Percentiles rank a stretch among this genome's conserved stretches.
Conservation (phyloP, 768 basidiomycete species). For the Lanmaoa rubissima region DNA sequence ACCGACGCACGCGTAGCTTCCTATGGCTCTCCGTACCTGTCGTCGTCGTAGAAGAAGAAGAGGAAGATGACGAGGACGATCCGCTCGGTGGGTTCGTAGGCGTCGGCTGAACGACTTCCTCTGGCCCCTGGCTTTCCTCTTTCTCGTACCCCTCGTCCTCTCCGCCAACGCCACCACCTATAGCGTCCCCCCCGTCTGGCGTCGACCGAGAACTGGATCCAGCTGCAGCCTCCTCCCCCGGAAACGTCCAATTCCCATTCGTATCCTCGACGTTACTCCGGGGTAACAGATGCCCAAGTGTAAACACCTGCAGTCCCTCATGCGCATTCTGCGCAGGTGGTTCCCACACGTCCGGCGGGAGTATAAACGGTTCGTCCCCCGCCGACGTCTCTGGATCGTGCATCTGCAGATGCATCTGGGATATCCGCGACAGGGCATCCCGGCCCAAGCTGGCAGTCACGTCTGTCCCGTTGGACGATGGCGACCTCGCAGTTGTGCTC, state of each 20-base stretch:
- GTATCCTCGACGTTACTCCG: conserved; percentile 47
- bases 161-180: conserved; percentile 15
- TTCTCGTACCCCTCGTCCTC: conserved; percentile 25
- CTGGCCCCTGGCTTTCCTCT: conserved; percentile 28
- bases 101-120: conserved; percentile 44
- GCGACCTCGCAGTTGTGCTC: conserved; percentile 15
- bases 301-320: conserved; percentile 76
- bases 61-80: conserved; percentile 15
- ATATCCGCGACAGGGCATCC: conserved; percentile 52
- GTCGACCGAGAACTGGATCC: conserved; percentile 9
- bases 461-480: conserved; percentile 18
- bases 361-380: conserved; percentile 29
- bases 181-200: conserved; percentile 23
- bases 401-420: conserved; percentile 46
- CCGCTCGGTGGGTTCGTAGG: conserved; percentile 24
- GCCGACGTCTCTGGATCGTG: conserved; percentile 26
- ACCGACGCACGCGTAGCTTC: conserved; percentile 67
- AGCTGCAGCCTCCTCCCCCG: conserved; percentile 28
- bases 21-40: conserved; percentile 19
- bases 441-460: conserved; percentile 25
- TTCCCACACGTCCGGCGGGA: conserved; percentile 28
- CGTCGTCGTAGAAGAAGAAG: conserved; percentile 13
- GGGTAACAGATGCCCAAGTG: conserved; percentile 74
- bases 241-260: conserved; percentile 63
- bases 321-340: conserved; percentile 37